Evolutionary conservation across 1,139 yeast genomes (phyloP), one percentile per base, ranked within the genome.

Genomic region (Meyerozyma smithsonii): DNA sequence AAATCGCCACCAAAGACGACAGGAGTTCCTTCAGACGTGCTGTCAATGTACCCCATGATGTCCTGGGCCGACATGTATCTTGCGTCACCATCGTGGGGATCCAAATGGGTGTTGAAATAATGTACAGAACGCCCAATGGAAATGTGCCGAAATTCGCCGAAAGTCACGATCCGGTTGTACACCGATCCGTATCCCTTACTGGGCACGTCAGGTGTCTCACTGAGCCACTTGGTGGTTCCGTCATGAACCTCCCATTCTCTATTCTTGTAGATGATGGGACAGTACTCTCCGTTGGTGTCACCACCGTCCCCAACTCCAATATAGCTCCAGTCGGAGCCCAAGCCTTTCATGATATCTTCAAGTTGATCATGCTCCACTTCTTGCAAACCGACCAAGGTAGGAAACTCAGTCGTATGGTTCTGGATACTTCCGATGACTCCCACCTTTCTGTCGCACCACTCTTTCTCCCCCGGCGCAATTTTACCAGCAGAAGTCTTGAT

Each of bases 1-100:
- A 42, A 41, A 17, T 42, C 45, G 14, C 45, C 45, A 5, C 36
- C 26, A n/a, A 42, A 26, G 30, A 40, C 38, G 5, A 32, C 36
- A 3, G 43, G 39, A 11, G 20, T 8, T 8, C 34, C 34, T 3
- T 3, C 4, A 3, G 10, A 10, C 8, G 21, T 16, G n/a, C 5
- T 11, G 7, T 30, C 12, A 11, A 30, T 14, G 34, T 30, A 30
- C 2, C 3, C 3, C 12, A 30, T 30, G 20, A 30, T 30, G 11
- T 33, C 26, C 6, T 11, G 14, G 11, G 32, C 37, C 3, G 25
- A 12, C 23, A 16, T 18, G 32, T 15, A 8, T 2, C 37, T 21
- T 2, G 32, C 37, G 16, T 25, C 24, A 8, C 10, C 24, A 10
- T 12, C 12, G n/a, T 24, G 12, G 14, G 37, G 17, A 15, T 17